Evolutionary conservation across 2,329 filamentous ascomycete species (phyloP).

Genomic region (Colletotrichum camelliae): DNA sequence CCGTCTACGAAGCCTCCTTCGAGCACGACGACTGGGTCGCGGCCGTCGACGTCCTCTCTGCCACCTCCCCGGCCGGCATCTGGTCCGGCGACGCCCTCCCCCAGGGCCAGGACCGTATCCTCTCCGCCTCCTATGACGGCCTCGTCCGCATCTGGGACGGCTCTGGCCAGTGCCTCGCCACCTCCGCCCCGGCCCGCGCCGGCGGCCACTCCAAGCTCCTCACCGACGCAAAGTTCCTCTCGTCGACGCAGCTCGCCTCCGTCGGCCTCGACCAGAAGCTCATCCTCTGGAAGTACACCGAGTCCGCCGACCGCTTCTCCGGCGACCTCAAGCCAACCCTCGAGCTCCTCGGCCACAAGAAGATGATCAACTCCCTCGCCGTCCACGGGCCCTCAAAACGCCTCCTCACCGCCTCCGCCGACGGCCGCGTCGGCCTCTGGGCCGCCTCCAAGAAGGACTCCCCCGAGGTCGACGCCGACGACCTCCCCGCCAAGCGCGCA

Average conservation of each 20-base stretch:
- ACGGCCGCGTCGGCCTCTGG: constrained; percentile 89
- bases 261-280: constrained; percentile 85
- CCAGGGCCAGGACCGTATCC: constrained; percentile 70
- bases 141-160: constrained; percentile 88
- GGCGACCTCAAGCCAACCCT: constrained; percentile 73
- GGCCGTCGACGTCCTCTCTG: constrained; percentile 80
- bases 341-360: constrained; percentile 84
- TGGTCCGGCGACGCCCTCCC: constrained; percentile 58
- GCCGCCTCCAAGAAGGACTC: constrained; percentile 78
- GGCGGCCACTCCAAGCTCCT: constrained; percentile 79
- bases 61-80: constrained; percentile 63
- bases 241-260: constrained; percentile 79
- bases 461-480: constrained; percentile 72
- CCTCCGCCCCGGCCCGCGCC: constrained; percentile 68
- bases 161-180: constrained; percentile 83
- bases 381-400: constrained; percentile 76
- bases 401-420: constrained; percentile 84
- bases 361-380: constrained; percentile 75
- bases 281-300: constrained; percentile 86
- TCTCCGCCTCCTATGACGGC: constrained; percentile 96
- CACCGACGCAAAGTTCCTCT: constrained; percentile 85
- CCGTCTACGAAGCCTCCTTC: constrained; percentile 87
- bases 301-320: constrained; percentile 65
- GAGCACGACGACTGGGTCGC: constrained; percentile 98
- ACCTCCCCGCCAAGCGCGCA: constrained; percentile 80